A percentile compares a stretch with the other conserved stretches of the same genome.
These are phyloP conservation scores for Leccinum pallidistipes DNA, from an alignment of 1,284 basidiomycete species.

Conservation along the genomic window DNA sequence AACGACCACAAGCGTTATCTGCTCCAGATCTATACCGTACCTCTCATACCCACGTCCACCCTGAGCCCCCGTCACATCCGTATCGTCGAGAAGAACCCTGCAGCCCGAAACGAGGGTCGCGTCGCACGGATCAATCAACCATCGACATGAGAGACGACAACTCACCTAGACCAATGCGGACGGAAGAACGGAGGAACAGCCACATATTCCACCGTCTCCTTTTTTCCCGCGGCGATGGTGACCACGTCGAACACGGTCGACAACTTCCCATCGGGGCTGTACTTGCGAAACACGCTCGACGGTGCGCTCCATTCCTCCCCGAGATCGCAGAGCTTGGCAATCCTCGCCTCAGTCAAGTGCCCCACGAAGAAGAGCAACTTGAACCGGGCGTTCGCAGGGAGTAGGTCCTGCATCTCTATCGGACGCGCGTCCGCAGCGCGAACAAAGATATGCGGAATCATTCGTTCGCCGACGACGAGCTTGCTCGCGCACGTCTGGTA, in stretches of 20 bases:
- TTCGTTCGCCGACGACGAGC: slow-evolving; percentile 58
- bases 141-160: not conserved
- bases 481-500: slow-evolving; percentile 45
- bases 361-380: slow-evolving; percentile 73
- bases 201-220: slow-evolving; percentile 47
- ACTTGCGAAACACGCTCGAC: slow-evolving; percentile 41
- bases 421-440: slow-evolving; percentile 65
- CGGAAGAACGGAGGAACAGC: slow-evolving; percentile 52
- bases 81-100: slow-evolving; percentile 33
- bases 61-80: slow-evolving; percentile 32
- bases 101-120: not conserved
- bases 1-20: slow-evolving; percentile 52
- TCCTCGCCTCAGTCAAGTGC: slow-evolving; percentile 44
- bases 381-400: slow-evolving; percentile 62
- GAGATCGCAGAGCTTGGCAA: slow-evolving; percentile 41
- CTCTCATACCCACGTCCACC: slow-evolving; percentile 46
- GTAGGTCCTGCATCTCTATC: slow-evolving; percentile 65
- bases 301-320: slow-evolving; percentile 44
- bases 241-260: slow-evolving; percentile 53
- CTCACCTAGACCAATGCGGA: slow-evolving; percentile 57
- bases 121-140: slow-evolving; percentile 3
- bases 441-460: slow-evolving; percentile 58
- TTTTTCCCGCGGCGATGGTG: slow-evolving; percentile 48
- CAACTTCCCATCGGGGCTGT: slow-evolving; percentile 30
- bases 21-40: slow-evolving; percentile 45